phyloP scores from a whole-genome alignment of 768 basidiomycete species.

The Leccinum broughii region DNA sequence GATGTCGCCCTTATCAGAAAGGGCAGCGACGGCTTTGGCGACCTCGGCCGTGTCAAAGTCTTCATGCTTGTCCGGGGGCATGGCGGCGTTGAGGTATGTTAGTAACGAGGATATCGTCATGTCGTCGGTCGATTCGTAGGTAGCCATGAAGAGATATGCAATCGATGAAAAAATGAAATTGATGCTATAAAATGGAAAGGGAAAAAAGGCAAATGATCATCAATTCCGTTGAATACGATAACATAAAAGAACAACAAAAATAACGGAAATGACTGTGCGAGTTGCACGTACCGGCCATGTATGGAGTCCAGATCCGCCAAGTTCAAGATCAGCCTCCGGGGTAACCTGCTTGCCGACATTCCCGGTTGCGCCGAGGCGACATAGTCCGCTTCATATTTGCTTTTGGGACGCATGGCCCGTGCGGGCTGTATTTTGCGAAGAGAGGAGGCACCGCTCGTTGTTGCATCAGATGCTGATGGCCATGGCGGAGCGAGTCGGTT shows the following conservation, averaged over 20 bases:
- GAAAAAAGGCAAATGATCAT: slow-evolving; percentile 4
- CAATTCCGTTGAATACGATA: slow-evolving; percentile 4
- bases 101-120: slow-evolving; percentile 68
- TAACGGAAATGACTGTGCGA: slow-evolving; percentile 10
- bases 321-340: slow-evolving; percentile 29
- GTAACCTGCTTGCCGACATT: slow-evolving; percentile 20
- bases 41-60: slow-evolving; percentile 81
- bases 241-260: neutral
- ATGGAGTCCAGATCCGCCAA: slow-evolving; percentile 62
- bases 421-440: slow-evolving; percentile 25
- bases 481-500: slow-evolving; percentile 23
- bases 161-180: slow-evolving; percentile 63
- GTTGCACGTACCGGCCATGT: slow-evolving; percentile 53
- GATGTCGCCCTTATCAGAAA: slow-evolving; percentile 50
- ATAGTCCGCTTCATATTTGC: slow-evolving; percentile 27
- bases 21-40: slow-evolving; percentile 44
- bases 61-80: slow-evolving; percentile 78
- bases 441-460: slow-evolving; percentile 4
- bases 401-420: slow-evolving; percentile 31
- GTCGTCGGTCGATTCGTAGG: slow-evolving; percentile 66
- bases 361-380: slow-evolving; percentile 17
- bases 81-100: slow-evolving; percentile 72
- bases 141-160: slow-evolving; percentile 63
- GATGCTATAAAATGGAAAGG: slow-evolving; percentile 38
- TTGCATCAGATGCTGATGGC: slow-evolving; percentile 21